These are phyloP conservation scores for Paecilomyces niveus DNA, from an alignment of 2,329 filamentous ascomycete species.

Conservation along the genomic window DNA sequence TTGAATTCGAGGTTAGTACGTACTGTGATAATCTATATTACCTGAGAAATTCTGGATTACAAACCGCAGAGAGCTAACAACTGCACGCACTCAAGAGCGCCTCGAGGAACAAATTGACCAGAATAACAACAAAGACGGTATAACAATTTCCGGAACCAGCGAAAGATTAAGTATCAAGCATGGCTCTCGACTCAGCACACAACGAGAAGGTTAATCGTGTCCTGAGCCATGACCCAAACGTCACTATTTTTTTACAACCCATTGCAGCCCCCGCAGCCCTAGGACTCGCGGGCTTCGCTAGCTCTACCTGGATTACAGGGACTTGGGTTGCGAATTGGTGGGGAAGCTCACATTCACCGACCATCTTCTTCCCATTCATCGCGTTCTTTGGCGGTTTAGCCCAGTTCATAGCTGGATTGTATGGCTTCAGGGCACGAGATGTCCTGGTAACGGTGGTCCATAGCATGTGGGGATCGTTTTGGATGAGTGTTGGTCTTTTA, in stretches of 20 bases:
- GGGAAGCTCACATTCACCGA: constrained; percentile 13
- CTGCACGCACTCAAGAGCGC: neutral
- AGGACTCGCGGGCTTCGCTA: constrained; percentile 20
- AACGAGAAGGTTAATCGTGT: neutral
- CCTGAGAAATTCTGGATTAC: no score
- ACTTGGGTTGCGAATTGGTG: constrained; percentile 13
- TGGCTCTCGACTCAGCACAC: neutral
- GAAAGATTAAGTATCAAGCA: neutral
- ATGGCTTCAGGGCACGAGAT: constrained; percentile 14
- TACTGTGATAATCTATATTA: neutral
- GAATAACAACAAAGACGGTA: neutral
- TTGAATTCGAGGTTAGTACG: neutral
- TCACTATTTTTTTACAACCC: constrained; percentile 18
- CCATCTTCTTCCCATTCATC: constrained; percentile 22
- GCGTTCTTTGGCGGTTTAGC: constrained; percentile 17
- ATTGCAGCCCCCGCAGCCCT: constrained; percentile 22
- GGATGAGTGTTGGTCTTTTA: constrained; percentile 13
- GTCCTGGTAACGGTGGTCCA: constrained; percentile 15
- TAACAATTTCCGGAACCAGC: no score
- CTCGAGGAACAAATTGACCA: no score
- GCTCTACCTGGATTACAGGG: constrained; percentile 19
- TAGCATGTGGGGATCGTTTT: constrained; percentile 15
- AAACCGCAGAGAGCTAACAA: neutral
- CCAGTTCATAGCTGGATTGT: constrained; percentile 20
- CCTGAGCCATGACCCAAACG: constrained; percentile 8